Conservation (phyloP, 805 yeast genomes). For the Metschnikowia aberdeeniae region DNA sequence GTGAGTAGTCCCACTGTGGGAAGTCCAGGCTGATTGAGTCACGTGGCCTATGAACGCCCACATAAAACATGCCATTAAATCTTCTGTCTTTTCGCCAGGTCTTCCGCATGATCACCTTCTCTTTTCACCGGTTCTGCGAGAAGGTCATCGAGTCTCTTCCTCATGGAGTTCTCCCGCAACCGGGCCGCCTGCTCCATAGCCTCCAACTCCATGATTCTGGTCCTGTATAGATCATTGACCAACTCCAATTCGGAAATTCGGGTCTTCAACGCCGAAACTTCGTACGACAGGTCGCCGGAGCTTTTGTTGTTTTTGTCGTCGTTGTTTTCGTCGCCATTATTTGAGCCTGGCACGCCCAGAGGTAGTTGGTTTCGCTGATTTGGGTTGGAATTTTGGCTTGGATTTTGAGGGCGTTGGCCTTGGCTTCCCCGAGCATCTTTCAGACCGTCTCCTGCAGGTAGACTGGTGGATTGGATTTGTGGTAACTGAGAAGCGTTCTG, state of each 20-base stretch:
- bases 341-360: not conserved
- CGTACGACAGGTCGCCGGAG: conserved; percentile 19
- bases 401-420: not conserved
- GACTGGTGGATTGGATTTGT: conserved; percentile 13
- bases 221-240: conserved; percentile 82
- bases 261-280: conserved; percentile 52
- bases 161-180: conserved; percentile 45
- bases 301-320: conserved; percentile 8
- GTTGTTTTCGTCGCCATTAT: conserved; percentile 11
- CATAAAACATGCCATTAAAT: no score
- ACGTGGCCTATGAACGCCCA: no score
- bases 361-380: not conserved
- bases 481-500: conserved; percentile 25
- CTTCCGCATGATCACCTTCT: conserved; percentile 11
- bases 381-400: not conserved
- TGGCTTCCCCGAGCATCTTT: not conserved
- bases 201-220: conserved; percentile 81
- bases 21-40: no score
- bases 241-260: conserved; percentile 84
- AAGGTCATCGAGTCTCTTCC: conserved; percentile 46
- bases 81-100: conserved; percentile 11
- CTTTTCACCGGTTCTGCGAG: conserved; percentile 21
- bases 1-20: no score
- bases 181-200: conserved; percentile 56
- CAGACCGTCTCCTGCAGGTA: no score